These are phyloP conservation scores for Dacryopinax primogenitus DNA, from an alignment of 768 basidiomycete species.

Conservation along the genomic window DNA sequence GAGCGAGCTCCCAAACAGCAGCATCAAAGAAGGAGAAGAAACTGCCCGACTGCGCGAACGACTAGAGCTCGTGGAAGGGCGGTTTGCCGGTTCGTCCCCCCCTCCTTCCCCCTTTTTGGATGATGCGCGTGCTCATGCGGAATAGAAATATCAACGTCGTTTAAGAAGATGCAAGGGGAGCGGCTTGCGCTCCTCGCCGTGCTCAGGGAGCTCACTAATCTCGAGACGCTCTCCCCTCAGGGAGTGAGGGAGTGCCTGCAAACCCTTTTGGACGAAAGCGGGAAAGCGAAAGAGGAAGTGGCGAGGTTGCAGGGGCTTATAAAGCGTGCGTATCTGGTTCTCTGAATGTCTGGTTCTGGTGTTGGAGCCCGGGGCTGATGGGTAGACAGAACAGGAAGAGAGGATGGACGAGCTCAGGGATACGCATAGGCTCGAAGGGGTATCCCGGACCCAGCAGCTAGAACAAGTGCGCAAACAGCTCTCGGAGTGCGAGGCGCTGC, in stretches of 20 bases:
- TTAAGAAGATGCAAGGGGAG: conserved; percentile 62
- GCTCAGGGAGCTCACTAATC: conserved; percentile 55
- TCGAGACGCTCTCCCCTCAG: conserved; percentile 53
- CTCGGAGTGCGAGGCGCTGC: conserved; percentile 53
- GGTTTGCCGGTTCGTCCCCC: conserved; percentile 48
- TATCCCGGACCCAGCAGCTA: conserved; percentile 66
- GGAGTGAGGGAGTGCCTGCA: conserved; percentile 59
- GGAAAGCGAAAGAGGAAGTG: conserved; percentile 54
- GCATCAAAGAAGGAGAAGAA: not conserved
- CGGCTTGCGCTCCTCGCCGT: conserved; percentile 54
- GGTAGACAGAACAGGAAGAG: conserved; percentile 58
- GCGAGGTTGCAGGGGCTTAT: conserved; percentile 18
- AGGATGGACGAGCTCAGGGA: conserved; percentile 75
- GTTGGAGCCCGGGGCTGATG: not conserved
- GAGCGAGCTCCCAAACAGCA: conserved; percentile 35
- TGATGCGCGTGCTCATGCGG: not conserved
- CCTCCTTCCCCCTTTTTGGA: not conserved
- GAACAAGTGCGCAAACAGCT: conserved; percentile 57
- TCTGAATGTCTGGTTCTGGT: not conserved
- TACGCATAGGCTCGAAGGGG: conserved; percentile 63
- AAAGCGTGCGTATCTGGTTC: not conserved
- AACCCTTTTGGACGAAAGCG: conserved; percentile 33
- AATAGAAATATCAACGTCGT: conserved; percentile 63
- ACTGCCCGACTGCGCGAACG: conserved; percentile 38
- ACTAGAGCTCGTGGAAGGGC: conserved; percentile 58